Percentiles rank a stretch among this genome's conserved stretches.
These are phyloP conservation scores for Venturia carpophila DNA, from an alignment of 2,329 filamentous ascomycete species.

Conservation along the genomic window DNA sequence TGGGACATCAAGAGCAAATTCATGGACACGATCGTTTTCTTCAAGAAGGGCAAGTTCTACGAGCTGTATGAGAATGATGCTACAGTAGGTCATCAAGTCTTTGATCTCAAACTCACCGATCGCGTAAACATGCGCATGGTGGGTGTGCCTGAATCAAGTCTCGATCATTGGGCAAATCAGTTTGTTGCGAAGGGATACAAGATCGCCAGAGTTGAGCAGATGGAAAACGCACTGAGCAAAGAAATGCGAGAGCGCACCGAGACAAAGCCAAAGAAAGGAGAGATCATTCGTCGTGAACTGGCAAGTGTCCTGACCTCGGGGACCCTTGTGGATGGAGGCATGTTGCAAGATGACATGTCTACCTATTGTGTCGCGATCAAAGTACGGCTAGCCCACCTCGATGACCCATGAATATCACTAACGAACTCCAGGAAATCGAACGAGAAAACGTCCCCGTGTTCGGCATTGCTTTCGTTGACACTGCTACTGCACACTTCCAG, in stretches of 20 bases:
- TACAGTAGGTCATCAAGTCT: slow-evolving; percentile 89
- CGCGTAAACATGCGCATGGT: slow-evolving; percentile 99
- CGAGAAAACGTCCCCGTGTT: slow-evolving; percentile 71
- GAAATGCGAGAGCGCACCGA: slow-evolving; percentile 93
- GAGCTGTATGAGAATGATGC: slow-evolving; percentile 98
- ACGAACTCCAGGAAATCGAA: slow-evolving; percentile 36
- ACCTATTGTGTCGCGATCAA: slow-evolving; percentile 96
- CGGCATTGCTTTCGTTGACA: slow-evolving; percentile 89
- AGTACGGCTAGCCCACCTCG: slow-evolving; percentile 28
- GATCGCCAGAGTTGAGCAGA: slow-evolving; percentile 91
- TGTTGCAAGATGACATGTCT: slow-evolving; percentile 97
- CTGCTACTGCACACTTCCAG: slow-evolving; percentile 90
- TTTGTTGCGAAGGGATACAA: slow-evolving; percentile 98
- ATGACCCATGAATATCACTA: neutral
- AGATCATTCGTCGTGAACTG: slow-evolving; percentile 85
- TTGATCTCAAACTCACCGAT: slow-evolving; percentile 95
- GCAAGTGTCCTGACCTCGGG: slow-evolving; percentile 86
- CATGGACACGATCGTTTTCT: slow-evolving; percentile 96
- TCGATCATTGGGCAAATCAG: slow-evolving; percentile 97
- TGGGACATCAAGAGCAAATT: slow-evolving; percentile 99
- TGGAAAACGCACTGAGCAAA: slow-evolving; percentile 90
- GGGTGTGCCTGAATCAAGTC: slow-evolving; percentile 86
- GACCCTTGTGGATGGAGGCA: slow-evolving; percentile 87
- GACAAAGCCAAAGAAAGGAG: slow-evolving; percentile 57
- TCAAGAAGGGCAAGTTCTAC: slow-evolving; percentile 99